phyloP scores from a whole-genome alignment of 257 asterid species.

The Handroanthus guayacan region DNA sequence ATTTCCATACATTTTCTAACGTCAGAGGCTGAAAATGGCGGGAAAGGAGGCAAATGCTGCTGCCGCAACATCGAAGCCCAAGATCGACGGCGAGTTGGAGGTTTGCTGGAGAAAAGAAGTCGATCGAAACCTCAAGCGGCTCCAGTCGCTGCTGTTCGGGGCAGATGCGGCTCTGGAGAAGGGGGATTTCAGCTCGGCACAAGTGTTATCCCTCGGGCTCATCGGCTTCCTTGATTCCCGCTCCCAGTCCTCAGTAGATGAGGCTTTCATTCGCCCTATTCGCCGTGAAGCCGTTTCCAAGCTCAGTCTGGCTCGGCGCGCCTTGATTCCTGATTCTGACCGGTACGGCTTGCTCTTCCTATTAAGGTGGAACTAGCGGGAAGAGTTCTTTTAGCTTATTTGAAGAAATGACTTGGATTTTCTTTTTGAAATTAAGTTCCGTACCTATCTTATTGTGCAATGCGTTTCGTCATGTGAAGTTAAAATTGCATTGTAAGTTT shows the following conservation, averaged over 20 bases:
- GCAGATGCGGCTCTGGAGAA: conserved; percentile 82
- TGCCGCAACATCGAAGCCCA: conserved; percentile 39
- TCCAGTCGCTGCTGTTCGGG: conserved; percentile 87
- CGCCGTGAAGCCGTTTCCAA: conserved; percentile 79
- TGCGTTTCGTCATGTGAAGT: background rate
- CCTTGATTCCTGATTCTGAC: conserved; percentile 72
- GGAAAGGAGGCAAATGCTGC: conserved; percentile 56
- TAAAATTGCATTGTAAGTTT: background rate
- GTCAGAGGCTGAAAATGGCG: conserved; percentile 60
- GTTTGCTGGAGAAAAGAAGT: conserved; percentile 84
- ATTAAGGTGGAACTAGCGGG: background rate
- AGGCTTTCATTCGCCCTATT: conserved; percentile 80
- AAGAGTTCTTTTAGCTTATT: conserved; percentile 9
- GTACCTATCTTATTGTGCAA: too few relatives aligned
- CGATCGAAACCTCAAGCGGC: conserved; percentile 77
- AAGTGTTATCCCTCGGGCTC: conserved; percentile 73
- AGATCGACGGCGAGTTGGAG: conserved; percentile 51
- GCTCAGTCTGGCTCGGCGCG: conserved; percentile 67
- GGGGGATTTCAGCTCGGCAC: conserved; percentile 75
- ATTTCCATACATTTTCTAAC: background rate
- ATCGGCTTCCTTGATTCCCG: conserved; percentile 92
- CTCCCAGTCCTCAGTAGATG: conserved; percentile 65
- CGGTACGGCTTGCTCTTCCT: conserved; percentile 52
- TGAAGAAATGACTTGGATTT: background rate
- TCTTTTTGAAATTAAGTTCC: background rate